Percentiles rank a stretch among this genome's conserved stretches.
Evolutionary conservation across 192 early-diverging fungal species (phyloP).

Genomic region (Backusella circina): DNA sequence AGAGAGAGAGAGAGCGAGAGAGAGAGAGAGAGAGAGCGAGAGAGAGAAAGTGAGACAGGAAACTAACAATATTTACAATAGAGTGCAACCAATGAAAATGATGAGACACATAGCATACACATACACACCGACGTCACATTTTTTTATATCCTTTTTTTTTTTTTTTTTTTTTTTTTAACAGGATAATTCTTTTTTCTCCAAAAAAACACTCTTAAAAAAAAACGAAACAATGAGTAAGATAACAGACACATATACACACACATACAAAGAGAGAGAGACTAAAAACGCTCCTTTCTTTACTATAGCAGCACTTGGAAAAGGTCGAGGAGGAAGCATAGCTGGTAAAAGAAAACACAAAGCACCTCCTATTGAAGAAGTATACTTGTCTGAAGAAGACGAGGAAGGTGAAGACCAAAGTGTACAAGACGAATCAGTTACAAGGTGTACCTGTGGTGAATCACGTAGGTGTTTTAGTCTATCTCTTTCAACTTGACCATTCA

Average conservation of each 20-base stretch:
- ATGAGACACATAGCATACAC: not conserved
- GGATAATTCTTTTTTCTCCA: not conserved
- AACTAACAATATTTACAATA: not conserved
- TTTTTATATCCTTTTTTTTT: not conserved
- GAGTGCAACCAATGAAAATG: not conserved
- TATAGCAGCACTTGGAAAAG: not conserved
- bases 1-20: too few relatives aligned
- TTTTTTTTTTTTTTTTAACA: not conserved
- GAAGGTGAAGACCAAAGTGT: not conserved
- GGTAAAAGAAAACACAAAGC: not conserved
- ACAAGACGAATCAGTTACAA: constrained; percentile 43
- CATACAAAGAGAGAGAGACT: not conserved
- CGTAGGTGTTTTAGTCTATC: constrained; percentile 34
- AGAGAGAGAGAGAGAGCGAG: too few relatives aligned
- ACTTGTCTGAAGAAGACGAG: not conserved
- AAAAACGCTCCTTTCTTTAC: not conserved
- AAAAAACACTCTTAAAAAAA: not conserved
- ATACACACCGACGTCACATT: not conserved
- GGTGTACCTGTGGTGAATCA: constrained; percentile 49
- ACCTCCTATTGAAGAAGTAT: not conserved
- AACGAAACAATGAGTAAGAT: constrained; percentile 1
- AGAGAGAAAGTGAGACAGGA: too few relatives aligned
- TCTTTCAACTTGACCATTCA: not conserved
- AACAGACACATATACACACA: not conserved
- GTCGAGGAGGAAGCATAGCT: not conserved